Evolutionary conservation across 352 stramenopile species (phyloP), one percentile per base, ranked within the genome.

Genomic region (Globisporangium cylindrosporum): DNA sequence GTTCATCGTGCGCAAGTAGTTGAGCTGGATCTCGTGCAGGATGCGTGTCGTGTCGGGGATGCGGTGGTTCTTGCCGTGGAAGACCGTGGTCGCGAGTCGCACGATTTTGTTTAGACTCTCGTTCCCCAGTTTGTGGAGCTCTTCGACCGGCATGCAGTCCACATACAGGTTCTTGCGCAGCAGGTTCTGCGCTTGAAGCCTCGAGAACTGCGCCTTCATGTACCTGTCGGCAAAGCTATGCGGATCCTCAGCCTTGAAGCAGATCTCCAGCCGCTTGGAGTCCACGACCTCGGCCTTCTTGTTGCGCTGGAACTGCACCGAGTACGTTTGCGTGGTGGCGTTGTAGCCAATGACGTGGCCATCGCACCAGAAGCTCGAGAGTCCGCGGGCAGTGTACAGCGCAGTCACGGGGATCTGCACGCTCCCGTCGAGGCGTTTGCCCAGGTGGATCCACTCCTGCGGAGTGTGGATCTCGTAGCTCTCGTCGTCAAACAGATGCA

Each of bases 1-100:
- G 76, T 96, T 97, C 90, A 98, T 97, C 8, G 91, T 91, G 12
- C 94, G 88, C 48, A 97, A 70, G 71, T 96, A 98, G 60, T 97
- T 92, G 0, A 97, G 75, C 69, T 96, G 92, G 53, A 98, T 92
- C 68, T 98, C 90, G 24, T 94, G 79, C 14, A 97, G 62, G 15
- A 98, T 74, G 0, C 77, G 82, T 18, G 86, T 83, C 3, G 89
- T 93, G 55, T 95, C 87, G 2, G 88, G 88, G 25, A 91, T 81
- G 0, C 82, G 80, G 63, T 83, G 64, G 18, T 74, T 85, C 55
- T 92, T 93, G 22, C 81, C 73, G n/a, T 90, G 81, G 67, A 94
- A 93, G 12, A 86, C 68, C 1, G 74, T 59, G 0, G 85, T 92
- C 7, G 88, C 83, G 4, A 93, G 73, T 0, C 77, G 78, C 34